phyloP scores from a whole-genome alignment of 2,329 filamentous ascomycete species.

The Stachybotrys echinatus region DNA sequence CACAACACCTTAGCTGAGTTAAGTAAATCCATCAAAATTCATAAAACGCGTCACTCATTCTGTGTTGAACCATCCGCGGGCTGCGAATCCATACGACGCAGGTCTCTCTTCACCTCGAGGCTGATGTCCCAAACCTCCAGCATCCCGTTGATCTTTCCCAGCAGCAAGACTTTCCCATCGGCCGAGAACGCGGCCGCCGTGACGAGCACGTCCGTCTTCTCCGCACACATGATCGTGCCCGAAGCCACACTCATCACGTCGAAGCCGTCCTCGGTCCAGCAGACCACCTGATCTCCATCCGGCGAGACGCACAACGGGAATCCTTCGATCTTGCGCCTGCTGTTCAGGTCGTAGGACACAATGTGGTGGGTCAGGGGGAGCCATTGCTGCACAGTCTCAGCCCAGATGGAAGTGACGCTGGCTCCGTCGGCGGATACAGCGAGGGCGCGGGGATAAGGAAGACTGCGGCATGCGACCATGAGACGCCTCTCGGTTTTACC shows the following conservation, averaged over 20 bases:
- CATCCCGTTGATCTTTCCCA: conserved; percentile 28
- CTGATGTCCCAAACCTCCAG: conserved; percentile 27
- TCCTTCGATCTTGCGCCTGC: conserved; percentile 27
- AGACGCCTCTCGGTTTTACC: conserved; percentile 29
- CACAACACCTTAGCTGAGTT: no score
- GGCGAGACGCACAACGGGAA: conserved; percentile 35
- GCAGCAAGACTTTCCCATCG: conserved; percentile 20
- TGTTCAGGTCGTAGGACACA: conserved; percentile 28
- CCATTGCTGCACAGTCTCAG: conserved; percentile 31
- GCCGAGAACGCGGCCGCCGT: conserved; percentile 29
- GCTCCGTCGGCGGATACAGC: conserved; percentile 25
- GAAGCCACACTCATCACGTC: conserved; percentile 32
- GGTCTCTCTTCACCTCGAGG: no score
- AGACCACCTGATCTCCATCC: conserved; percentile 30
- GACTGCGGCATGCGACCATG: conserved; percentile 20
- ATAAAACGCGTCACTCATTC: background rate
- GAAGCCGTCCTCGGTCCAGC: conserved; percentile 34
- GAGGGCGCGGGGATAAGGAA: conserved; percentile 23
- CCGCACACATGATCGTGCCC: conserved; percentile 23
- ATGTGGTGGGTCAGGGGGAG: conserved; percentile 22
- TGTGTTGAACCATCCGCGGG: no score
- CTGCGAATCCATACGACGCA: no score
- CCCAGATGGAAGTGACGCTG: conserved; percentile 32
- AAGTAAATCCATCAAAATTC: no score
- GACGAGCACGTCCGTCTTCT: conserved; percentile 16